phyloP scores from a whole-genome alignment of 345 rosid species.

The Hypericum perforatum region DNA sequence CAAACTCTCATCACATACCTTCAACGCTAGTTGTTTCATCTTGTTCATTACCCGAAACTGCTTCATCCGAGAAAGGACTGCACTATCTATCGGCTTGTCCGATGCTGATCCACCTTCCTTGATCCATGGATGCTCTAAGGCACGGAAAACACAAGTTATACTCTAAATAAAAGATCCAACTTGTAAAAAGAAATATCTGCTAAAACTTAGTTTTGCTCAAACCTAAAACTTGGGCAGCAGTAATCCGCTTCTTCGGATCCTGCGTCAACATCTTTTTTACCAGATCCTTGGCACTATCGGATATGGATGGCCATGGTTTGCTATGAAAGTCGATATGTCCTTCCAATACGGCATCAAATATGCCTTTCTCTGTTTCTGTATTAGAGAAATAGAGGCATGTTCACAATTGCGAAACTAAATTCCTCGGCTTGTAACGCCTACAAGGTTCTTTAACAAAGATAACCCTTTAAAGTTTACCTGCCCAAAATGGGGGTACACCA shows the following conservation, averaged over 20 bases:
- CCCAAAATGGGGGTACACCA: conserved; percentile 29
- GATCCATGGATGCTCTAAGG: conserved; percentile 22
- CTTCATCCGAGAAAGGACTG: conserved; percentile 25
- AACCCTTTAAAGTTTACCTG: conserved; percentile 9
- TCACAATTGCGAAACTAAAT: too few relatives aligned
- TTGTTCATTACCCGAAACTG: conserved; percentile 25
- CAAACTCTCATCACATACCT: conserved; percentile 8
- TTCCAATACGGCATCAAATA: conserved; percentile 23
- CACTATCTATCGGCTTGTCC: conserved; percentile 25
- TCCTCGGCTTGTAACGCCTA: neutral
- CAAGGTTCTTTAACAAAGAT: neutral
- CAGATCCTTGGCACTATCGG: conserved; percentile 24
- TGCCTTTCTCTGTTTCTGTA: conserved; percentile 26
- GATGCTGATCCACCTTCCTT: conserved; percentile 26
- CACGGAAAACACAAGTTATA: neutral
- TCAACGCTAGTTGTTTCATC: conserved; percentile 20
- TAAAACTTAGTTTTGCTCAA: too few relatives aligned
- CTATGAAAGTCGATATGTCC: conserved; percentile 25
- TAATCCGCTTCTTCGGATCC: conserved; percentile 22
- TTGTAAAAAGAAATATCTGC: too few relatives aligned
- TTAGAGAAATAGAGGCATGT: neutral
- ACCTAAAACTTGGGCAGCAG: conserved; percentile 28
- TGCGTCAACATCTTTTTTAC: conserved; percentile 20
- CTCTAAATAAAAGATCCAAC: too few relatives aligned
- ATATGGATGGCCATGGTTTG: conserved; percentile 26